A percentile compares a stretch with the other conserved stretches of the same genome.
These are phyloP conservation scores for Aurifilum marmelostoma DNA, from an alignment of 2,329 filamentous ascomycete genomes.

Conservation along the genomic window DNA sequence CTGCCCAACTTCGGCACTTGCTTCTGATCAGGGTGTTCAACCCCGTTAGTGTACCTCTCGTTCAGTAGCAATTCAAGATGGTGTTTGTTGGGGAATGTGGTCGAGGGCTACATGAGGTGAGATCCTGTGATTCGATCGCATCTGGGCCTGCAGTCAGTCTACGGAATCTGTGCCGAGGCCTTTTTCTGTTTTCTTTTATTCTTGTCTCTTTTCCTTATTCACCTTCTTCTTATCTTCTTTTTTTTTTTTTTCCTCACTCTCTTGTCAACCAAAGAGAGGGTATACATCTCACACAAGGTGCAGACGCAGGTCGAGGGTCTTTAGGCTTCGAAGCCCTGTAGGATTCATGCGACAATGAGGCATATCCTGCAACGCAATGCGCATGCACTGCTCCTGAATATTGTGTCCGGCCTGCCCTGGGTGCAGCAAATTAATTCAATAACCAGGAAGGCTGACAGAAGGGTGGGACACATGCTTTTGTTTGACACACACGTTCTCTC, in stretches of 20 bases:
- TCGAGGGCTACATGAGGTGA: neutral
- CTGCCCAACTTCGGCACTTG: neutral
- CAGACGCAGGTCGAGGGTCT: neutral
- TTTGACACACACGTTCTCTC: neutral
- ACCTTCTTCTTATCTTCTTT: no score
- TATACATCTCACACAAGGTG: neutral
- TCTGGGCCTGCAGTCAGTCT: neutral
- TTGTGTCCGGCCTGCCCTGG: neutral
- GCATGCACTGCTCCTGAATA: neutral
- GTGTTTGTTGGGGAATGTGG: neutral
- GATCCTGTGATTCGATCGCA: neutral
- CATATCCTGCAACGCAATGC: constrained; percentile 2
- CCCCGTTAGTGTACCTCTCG: neutral
- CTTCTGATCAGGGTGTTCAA: neutral
- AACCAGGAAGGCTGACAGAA: neutral
- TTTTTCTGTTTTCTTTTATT: neutral
- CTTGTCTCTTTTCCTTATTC: no score
- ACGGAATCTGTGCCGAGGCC: neutral
- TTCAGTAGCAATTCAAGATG: neutral
- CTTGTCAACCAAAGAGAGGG: neutral
- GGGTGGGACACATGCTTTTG: neutral
- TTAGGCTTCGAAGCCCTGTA: neutral
- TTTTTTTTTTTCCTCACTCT: neutral
- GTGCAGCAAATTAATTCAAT: neutral
- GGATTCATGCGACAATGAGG: neutral